phyloP scores from a whole-genome alignment of 495 filamentous ascomycete genomes.

The Penicillium atrosanguineum region DNA sequence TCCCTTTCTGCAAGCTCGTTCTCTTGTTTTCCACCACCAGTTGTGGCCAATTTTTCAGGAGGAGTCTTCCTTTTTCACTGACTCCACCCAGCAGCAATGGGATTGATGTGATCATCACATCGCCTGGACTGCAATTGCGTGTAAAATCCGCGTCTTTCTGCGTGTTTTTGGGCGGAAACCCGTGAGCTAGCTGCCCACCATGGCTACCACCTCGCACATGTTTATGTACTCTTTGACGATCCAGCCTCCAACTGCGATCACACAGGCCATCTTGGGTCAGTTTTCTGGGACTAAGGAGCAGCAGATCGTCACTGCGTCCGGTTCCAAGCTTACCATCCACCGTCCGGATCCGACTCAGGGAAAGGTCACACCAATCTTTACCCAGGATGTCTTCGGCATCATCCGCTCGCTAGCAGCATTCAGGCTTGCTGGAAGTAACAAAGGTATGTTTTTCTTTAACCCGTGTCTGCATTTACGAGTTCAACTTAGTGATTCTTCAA shows the following conservation, averaged over 20 bases:
- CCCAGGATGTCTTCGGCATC: slow-evolving; percentile 94
- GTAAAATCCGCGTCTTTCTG: slow-evolving; percentile 13
- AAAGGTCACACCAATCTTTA: slow-evolving; percentile 79
- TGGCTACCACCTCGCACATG: slow-evolving; percentile 97
- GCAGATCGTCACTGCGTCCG: slow-evolving; percentile 92
- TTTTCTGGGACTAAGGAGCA: slow-evolving; percentile 94
- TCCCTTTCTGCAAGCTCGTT: slow-evolving; percentile 1
- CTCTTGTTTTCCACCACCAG: slow-evolving; percentile 2
- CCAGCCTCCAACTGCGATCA: slow-evolving; percentile 82
- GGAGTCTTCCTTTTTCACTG: slow-evolving; percentile 13
- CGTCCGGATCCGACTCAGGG: slow-evolving; percentile 80
- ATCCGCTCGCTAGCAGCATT: slow-evolving; percentile 85
- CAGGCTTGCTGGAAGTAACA: slow-evolving; percentile 85
- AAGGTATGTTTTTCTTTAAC: slow-evolving; percentile 70
- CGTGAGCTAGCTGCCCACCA: slow-evolving; percentile 49
- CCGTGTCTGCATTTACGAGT: slow-evolving; percentile 51
- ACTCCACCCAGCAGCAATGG: slow-evolving; percentile 39
- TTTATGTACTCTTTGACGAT: slow-evolving; percentile 96
- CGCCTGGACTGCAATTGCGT: slow-evolving; percentile 35
- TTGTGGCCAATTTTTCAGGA: not conserved
- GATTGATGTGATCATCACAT: slow-evolving; percentile 34
- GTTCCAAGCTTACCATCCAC: slow-evolving; percentile 83
- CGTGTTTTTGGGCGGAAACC: slow-evolving; percentile 10
- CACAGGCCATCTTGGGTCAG: slow-evolving; percentile 87
- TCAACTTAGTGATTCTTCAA: slow-evolving; percentile 94